These are phyloP conservation scores for Lentinula detonsa DNA, from an alignment of 768 basidiomycete genomes.

Conservation along the genomic window DNA sequence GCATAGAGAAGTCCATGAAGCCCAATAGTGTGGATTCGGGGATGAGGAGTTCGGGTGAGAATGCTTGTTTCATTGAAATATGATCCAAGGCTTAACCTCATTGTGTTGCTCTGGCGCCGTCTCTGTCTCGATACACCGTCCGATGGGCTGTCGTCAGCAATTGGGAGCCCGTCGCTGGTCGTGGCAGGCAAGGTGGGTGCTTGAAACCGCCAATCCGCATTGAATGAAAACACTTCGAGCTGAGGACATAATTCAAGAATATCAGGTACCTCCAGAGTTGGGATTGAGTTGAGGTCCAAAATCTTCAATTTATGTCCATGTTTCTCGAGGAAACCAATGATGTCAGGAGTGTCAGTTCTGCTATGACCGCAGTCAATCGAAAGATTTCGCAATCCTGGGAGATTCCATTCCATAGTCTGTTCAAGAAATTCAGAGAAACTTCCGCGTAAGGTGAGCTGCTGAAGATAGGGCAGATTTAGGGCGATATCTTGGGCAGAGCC, in stretches of 20 bases:
- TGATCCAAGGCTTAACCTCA: not conserved
- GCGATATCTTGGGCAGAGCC: constrained; percentile 57
- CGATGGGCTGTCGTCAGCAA: constrained; percentile 1
- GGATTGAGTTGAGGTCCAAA: constrained; percentile 61
- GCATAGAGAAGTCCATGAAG: constrained; percentile 65
- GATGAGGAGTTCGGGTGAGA: constrained; percentile 38
- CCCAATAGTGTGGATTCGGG: constrained; percentile 54
- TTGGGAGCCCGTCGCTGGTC: constrained; percentile 4
- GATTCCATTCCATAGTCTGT: constrained; percentile 58
- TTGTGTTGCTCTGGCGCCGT: constrained; percentile 6
- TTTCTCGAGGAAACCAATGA: constrained; percentile 47
- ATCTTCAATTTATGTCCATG: constrained; percentile 56
- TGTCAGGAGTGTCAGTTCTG: constrained; percentile 38
- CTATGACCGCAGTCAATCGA: constrained; percentile 47
- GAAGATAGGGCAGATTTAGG: constrained; percentile 47
- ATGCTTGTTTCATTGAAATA: constrained; percentile 16
- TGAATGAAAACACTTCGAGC: constrained; percentile 62
- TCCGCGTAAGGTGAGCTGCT: constrained; percentile 60
- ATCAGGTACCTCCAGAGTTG: constrained; percentile 46
- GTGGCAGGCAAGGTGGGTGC: constrained; percentile 1
- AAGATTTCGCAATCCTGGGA: constrained; percentile 55
- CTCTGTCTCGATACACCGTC: constrained; percentile 10
- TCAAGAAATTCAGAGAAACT: constrained; percentile 62
- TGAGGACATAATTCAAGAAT: constrained; percentile 61
- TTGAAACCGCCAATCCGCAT: constrained; percentile 65